Evolutionary conservation across 2,329 filamentous ascomycete genomes (phyloP), one percentile per base, ranked within the genome.

Genomic region (Exophiala aquamarina): DNA sequence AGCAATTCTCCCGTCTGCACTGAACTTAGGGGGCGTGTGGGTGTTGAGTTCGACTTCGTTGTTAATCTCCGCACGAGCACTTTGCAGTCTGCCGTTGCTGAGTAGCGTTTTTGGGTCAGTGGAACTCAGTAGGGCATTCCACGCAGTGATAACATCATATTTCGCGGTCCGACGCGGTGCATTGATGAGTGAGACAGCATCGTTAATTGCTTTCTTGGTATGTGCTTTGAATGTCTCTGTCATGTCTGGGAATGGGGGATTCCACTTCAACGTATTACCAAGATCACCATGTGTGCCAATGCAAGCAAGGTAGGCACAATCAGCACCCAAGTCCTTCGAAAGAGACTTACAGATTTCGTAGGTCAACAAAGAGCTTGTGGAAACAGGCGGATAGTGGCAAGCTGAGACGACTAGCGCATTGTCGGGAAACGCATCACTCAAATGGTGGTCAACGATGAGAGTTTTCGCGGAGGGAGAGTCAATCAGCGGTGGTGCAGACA

Each of bases 231-330:
- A 79, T 0, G 76, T 76, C 1, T 70, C 63, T 14, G 69, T 71
- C 81, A 86, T 84, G 50, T 85, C 78, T 1, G 83, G 83, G 52
- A 87, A 86, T 0, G 83, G 83, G 0, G 75, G 72, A 17, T 78
- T 67, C 83, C 83, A 86, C 60, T 84, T 86, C 13, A 86, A 53
- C 0, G 75, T 75, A 31, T 77, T 84, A 11, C 83, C 83, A 0
- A 87, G 69, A 53, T 87, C 83, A 2, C 82, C 83, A 52, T 85
- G 80, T 0, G 83, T 86, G 7, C 84, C 84, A 53, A 86, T 73
- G 2, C 75, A 74, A 44, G 81, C 83, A 1, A 86, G 70, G 77
- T 83, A 86, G 31, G 74, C 77, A 55, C 79, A 82, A 4, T 67
- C 63, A 2, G 63, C 59, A 3, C 62, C 57, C 0, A 86, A 73